Evolutionary conservation across 208 protist genomes (phyloP).

Genomic region (Trypanosoma scelopori): DNA sequence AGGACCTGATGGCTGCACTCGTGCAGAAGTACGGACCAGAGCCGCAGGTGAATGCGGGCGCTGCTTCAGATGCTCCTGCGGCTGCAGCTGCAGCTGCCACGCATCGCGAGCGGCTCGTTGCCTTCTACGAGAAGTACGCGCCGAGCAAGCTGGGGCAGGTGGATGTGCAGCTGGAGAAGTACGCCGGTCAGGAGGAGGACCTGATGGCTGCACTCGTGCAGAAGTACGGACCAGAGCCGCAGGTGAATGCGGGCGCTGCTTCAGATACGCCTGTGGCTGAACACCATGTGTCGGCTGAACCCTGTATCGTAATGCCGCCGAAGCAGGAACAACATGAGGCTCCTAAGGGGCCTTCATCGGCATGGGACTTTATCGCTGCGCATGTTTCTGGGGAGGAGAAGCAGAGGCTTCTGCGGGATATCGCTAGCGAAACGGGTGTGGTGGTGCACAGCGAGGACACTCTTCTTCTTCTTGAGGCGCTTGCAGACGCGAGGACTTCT

Average conservation of each 20-base stretch:
- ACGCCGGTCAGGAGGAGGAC: slow-evolving; percentile 52
- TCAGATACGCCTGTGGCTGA: neutral
- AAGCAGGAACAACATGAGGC: neutral
- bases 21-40: slow-evolving; percentile 58
- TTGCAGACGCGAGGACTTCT: slow-evolving; percentile 8
- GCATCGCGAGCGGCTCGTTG: slow-evolving; percentile 42
- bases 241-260: neutral
- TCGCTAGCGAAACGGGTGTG: slow-evolving; percentile 11
- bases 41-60: slow-evolving; percentile 16
- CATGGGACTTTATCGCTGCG: neutral
- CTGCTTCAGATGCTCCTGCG: neutral
- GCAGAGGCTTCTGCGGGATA: neutral
- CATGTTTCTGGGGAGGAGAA: neutral
- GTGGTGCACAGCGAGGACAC: slow-evolving; percentile 1
- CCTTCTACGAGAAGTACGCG: slow-evolving; percentile 56
- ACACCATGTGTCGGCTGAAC: neutral
- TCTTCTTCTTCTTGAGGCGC: slow-evolving; percentile 6
- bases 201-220: slow-evolving; percentile 50
- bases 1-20: slow-evolving; percentile 46
- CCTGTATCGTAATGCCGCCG: neutral
- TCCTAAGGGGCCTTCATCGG: neutral
- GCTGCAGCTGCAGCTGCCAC: slow-evolving; percentile 1
- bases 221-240: slow-evolving; percentile 63
- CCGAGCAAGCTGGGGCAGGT: slow-evolving; percentile 50
- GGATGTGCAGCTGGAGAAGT: slow-evolving; percentile 51